These are phyloP conservation scores for Argentina anserina DNA, from an alignment of 306 rosid genomes.

Conservation along the genomic window DNA sequence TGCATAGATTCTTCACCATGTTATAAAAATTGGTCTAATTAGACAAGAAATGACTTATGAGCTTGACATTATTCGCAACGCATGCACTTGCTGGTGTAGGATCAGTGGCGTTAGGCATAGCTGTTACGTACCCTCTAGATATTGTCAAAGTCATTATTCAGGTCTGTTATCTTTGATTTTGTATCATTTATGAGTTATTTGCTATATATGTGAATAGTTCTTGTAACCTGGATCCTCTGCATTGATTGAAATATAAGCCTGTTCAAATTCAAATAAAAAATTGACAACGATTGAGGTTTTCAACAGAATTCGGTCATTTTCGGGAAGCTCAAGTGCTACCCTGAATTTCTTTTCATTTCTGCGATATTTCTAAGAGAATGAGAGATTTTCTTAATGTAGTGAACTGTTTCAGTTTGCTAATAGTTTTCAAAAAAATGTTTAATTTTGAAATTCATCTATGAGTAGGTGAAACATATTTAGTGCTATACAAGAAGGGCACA, in stretches of 20 bases:
- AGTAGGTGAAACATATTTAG: not conserved
- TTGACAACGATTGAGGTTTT: slow-evolving; percentile 46
- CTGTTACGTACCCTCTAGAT: slow-evolving; percentile 71
- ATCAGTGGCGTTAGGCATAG: slow-evolving; percentile 66
- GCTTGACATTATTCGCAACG: slow-evolving; percentile 25
- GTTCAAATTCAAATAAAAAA: slow-evolving; percentile 59
- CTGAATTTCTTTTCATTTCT: not conserved
- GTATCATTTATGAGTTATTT: not conserved
- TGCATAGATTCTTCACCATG: not conserved
- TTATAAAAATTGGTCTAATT: not conserved
- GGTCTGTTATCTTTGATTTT: slow-evolving; percentile 34
- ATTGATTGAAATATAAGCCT: slow-evolving; percentile 45
- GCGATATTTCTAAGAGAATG: not conserved
- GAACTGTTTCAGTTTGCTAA: not conserved
- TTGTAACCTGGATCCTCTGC: not conserved
- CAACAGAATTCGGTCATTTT: slow-evolving; percentile 41
- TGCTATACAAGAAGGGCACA: not conserved
- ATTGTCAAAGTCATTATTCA: slow-evolving; percentile 65
- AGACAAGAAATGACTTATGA: not conserved
- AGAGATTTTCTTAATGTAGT: not conserved
- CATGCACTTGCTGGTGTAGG: slow-evolving; percentile 62
- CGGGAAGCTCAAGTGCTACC: slow-evolving; percentile 60
- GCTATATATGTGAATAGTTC: not conserved
- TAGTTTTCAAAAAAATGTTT: not conserved
- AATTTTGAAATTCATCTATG: not conserved